Percentiles rank a stretch among this genome's conserved stretches.
These are phyloP conservation scores for Porcisia deanei DNA, from an alignment of 208 protist genomes.

Conservation along the genomic window DNA sequence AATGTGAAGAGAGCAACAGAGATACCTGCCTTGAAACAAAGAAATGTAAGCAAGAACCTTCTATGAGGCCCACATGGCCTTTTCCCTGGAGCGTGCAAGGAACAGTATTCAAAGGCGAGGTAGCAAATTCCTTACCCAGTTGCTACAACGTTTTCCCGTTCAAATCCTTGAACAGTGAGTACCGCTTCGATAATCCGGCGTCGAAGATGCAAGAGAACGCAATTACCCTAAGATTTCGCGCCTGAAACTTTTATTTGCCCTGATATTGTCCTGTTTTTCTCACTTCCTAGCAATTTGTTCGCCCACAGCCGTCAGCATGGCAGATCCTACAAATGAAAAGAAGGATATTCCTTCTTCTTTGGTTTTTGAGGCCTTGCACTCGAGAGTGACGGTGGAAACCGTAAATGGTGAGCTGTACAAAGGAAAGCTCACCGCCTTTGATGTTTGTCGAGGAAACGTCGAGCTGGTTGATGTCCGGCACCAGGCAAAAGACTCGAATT, in stretches of 20 bases:
- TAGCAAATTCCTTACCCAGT: too few species aligned
- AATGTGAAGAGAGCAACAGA: background rate
- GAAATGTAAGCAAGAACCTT: background rate
- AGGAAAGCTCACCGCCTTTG: constrained; percentile 50
- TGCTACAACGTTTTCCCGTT: background rate
- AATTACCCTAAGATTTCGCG: background rate
- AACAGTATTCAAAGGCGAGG: background rate
- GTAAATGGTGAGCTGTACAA: constrained; percentile 45
- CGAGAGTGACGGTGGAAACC: constrained; percentile 60
- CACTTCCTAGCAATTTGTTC: background rate
- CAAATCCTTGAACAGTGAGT: background rate
- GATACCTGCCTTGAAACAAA: background rate
- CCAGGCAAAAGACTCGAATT: constrained; percentile 57
- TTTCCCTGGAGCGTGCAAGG: background rate
- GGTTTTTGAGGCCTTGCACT: constrained; percentile 42
- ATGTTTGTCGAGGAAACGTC: constrained; percentile 52
- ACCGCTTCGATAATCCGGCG: background rate
- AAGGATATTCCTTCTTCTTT: constrained; percentile 44
- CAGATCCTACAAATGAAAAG: background rate
- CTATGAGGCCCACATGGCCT: too few species aligned
- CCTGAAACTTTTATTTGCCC: background rate
- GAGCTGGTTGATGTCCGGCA: constrained; percentile 58
- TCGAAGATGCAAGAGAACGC: background rate
- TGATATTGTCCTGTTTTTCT: too few species aligned
- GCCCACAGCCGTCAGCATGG: background rate